Evolutionary conservation across 129 eudicot genomes (phyloP).

Genomic region (Chrysanthemum seticuspe): DNA sequence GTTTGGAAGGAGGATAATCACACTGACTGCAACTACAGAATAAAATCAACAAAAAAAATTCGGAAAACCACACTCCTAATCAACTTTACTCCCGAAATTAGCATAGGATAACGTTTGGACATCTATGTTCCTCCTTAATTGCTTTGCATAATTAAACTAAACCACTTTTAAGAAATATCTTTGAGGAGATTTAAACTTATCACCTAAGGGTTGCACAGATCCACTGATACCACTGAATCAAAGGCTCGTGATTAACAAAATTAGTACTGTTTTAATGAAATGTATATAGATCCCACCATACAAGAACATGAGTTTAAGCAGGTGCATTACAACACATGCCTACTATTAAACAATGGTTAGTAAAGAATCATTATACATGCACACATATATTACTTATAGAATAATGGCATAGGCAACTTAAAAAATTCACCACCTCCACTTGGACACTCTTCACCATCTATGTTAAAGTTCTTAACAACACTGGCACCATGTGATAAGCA

Average conservation of each 20-base stretch:
- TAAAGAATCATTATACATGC: constrained; percentile 14
- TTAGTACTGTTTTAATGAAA: constrained; percentile 1
- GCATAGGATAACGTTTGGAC: too few species aligned
- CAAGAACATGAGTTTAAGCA: constrained; percentile 19
- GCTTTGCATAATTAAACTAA: too few species aligned
- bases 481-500: constrained; percentile 34
- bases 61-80: too few species aligned
- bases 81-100: too few species aligned
- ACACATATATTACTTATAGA: constrained; percentile 5
- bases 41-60: too few species aligned
- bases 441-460: constrained; percentile 25
- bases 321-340: constrained; percentile 24
- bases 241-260: constrained; percentile 11
- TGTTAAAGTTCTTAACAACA: constrained; percentile 20
- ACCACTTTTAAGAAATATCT: too few species aligned
- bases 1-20: too few species aligned
- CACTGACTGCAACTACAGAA: too few species aligned
- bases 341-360: constrained; percentile 25
- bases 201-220: too few species aligned
- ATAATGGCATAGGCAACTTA: constrained; percentile 23
- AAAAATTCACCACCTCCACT: constrained; percentile 31
- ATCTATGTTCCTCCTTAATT: too few species aligned
- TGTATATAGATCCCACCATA: constrained; percentile 13
- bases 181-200: too few species aligned
- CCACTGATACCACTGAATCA: not conserved